These are phyloP conservation scores for Geranium rotundifolium DNA, from an alignment of 345 rosid genomes.

Conservation along the genomic window DNA sequence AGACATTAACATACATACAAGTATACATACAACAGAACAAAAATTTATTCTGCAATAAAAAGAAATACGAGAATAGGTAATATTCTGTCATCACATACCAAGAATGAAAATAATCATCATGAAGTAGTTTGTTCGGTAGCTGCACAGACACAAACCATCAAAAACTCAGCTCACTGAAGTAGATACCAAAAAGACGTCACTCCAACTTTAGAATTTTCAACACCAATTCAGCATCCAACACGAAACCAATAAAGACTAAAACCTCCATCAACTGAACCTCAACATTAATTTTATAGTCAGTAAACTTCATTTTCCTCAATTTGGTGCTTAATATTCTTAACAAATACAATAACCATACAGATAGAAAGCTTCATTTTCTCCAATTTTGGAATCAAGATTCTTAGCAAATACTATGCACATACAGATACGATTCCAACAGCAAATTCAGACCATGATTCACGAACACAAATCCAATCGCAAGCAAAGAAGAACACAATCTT, in stretches of 20 bases:
- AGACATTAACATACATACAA: background rate
- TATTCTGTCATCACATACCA: constrained; percentile 33
- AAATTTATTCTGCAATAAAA: background rate
- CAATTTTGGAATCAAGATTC: background rate
- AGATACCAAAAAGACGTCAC: background rate
- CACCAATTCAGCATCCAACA: background rate
- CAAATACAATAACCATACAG: too few relatives aligned
- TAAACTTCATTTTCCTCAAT: too few relatives aligned
- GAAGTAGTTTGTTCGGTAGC: constrained; percentile 95
- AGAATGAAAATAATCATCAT: constrained; percentile 69
- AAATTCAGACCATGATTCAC: too few relatives aligned
- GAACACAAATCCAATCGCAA: background rate
- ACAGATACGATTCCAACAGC: too few relatives aligned
- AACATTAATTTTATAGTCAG: too few relatives aligned
- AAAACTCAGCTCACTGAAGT: background rate
- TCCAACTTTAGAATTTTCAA: too few relatives aligned
- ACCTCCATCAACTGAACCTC: too few relatives aligned
- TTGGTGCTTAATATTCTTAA: background rate
- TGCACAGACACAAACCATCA: constrained; percentile 26
- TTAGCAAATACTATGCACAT: too few relatives aligned
- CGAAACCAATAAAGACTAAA: background rate
- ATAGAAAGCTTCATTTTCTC: too few relatives aligned
- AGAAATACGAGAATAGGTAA: constrained; percentile 1
- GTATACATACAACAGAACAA: background rate
- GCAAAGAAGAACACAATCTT: background rate